These are phyloP conservation scores for Mortierella sp. DNA, from an alignment of 371 early-diverging fungal species.

Conservation along the genomic window DNA sequence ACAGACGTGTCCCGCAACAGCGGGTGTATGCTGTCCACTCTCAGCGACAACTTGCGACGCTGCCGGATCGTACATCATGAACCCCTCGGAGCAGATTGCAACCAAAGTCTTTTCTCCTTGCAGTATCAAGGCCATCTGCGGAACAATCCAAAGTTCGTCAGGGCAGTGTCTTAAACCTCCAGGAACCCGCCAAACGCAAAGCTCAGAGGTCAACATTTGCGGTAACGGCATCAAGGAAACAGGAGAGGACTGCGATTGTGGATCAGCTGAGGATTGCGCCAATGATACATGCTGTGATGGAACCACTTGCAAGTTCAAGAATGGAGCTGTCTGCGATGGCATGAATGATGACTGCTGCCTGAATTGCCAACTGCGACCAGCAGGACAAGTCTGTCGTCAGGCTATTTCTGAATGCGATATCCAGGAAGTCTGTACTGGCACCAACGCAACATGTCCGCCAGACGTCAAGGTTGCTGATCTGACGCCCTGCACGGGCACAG, in stretches of 20 bases:
- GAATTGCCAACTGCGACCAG: slow-evolving; percentile 76
- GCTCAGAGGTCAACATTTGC: slow-evolving; percentile 82
- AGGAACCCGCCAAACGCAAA: slow-evolving; percentile 46
- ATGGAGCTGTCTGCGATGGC: slow-evolving; percentile 78
- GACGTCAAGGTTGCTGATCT: slow-evolving; percentile 80
- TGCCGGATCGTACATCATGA: slow-evolving; percentile 81
- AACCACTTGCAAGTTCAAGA: slow-evolving; percentile 83
- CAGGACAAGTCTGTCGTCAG: slow-evolving; percentile 78
- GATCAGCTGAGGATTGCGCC: slow-evolving; percentile 77
- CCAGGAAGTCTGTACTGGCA: slow-evolving; percentile 85
- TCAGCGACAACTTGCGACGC: slow-evolving; percentile 80
- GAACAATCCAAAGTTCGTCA: slow-evolving; percentile 51
- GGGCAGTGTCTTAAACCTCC: slow-evolving; percentile 71
- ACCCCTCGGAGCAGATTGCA: slow-evolving; percentile 82
- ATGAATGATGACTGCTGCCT: slow-evolving; percentile 87
- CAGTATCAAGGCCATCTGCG: slow-evolving; percentile 81
- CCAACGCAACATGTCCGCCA: slow-evolving; percentile 77
- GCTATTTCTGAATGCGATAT: slow-evolving; percentile 87
- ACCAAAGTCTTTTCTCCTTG: slow-evolving; percentile 77
- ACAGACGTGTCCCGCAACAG: slow-evolving; percentile 61
- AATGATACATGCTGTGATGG: slow-evolving; percentile 87
- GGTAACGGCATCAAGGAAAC: slow-evolving; percentile 94
- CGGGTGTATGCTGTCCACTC: slow-evolving; percentile 79
- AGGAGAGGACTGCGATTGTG: slow-evolving; percentile 96
- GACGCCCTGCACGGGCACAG: slow-evolving; percentile 63